Evolutionary conservation across 2,329 filamentous ascomycete species (phyloP).

Genomic region (Eutypella sp.): DNA sequence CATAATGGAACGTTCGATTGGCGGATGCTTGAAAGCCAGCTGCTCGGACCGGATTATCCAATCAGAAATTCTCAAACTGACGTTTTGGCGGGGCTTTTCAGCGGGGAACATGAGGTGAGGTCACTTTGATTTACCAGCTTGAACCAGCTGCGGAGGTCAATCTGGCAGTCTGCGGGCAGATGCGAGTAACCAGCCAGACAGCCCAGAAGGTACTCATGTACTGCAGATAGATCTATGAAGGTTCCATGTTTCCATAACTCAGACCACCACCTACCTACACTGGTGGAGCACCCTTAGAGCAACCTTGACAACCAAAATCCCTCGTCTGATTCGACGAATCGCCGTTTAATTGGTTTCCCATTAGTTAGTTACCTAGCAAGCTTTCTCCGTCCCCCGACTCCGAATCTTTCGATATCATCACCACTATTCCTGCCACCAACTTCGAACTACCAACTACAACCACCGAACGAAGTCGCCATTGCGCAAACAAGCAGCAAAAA

Average conservation of each 20-base stretch:
- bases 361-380: too few species aligned
- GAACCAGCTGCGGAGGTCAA: too few species aligned
- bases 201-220: too few species aligned
- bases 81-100: neutral
- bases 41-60: neutral
- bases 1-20: neutral
- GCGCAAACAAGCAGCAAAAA: conserved; percentile 27
- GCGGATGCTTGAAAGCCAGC: neutral
- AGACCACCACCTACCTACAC: neutral
- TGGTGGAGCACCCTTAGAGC: conserved; percentile 11
- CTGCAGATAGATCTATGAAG: too few species aligned
- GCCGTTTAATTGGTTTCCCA: conserved; percentile 3
- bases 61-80: neutral
- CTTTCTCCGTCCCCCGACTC: too few species aligned
- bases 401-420: conserved; percentile 15
- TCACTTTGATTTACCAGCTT: too few species aligned
- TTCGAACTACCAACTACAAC: conserved; percentile 18
- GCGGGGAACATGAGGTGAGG: too few species aligned
- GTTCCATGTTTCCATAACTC: too few species aligned
- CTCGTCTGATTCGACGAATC: conserved; percentile 19
- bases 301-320: conserved; percentile 30
- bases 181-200: too few species aligned
- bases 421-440: conserved; percentile 34
- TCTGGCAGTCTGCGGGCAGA: too few species aligned
- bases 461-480: conserved; percentile 23